Conservation (phyloP, 352 stramenopile genomes). For the Phytopythium ostracodes region DNA sequence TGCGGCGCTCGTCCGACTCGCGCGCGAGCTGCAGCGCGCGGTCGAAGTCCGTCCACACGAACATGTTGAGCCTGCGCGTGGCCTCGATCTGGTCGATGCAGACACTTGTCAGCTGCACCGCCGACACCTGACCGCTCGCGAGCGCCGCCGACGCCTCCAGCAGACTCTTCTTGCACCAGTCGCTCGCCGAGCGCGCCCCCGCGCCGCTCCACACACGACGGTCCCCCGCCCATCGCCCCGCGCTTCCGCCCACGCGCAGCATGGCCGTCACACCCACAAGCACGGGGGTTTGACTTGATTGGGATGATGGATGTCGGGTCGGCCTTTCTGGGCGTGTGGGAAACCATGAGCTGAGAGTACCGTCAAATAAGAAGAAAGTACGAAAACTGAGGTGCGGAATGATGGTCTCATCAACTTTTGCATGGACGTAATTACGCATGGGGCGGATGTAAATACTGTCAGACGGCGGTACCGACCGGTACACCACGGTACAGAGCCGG, state of each 20-base stretch:
- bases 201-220: slow-evolving; percentile 3
- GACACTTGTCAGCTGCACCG: slow-evolving; percentile 54
- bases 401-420: slow-evolving; percentile 4
- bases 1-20: slow-evolving; percentile 75
- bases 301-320: neutral
- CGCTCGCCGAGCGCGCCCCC: slow-evolving; percentile 25
- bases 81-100: slow-evolving; percentile 76
- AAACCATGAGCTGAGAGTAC: neutral
- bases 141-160: slow-evolving; percentile 50
- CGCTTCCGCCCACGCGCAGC: slow-evolving; percentile 12
- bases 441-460: slow-evolving; percentile 4
- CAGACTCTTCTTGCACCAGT: slow-evolving; percentile 64
- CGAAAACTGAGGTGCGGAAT: neutral
- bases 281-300: no score
- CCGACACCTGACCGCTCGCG: slow-evolving; percentile 36
- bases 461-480: neutral
- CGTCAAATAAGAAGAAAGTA: neutral
- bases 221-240: neutral
- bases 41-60: slow-evolving; percentile 70
- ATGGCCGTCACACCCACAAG: neutral
- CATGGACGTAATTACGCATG: slow-evolving; percentile 13
- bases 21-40: slow-evolving; percentile 60
- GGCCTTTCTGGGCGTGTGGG: neutral
- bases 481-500: neutral
- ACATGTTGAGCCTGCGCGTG: slow-evolving; percentile 76